A percentile compares a stretch with the other conserved stretches of the same genome.
phyloP scores from a whole-genome alignment of 768 basidiomycete species.

The Tremella yokohamensis region DNA sequence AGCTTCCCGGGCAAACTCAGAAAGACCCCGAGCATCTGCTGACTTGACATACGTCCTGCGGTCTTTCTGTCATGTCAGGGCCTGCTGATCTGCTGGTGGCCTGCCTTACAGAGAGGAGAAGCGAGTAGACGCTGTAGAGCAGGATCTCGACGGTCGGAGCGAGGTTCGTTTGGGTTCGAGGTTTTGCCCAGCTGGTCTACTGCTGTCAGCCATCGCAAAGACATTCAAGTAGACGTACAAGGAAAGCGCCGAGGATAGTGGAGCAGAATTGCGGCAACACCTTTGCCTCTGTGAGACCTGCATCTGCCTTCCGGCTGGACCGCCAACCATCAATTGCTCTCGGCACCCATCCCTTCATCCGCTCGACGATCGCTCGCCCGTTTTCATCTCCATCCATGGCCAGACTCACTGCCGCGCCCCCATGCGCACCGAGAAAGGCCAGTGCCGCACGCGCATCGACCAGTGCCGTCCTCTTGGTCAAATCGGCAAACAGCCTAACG shows the following conservation, averaged over 20 bases:
- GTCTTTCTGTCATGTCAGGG: conserved; percentile 2
- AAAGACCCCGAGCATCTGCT: not conserved
- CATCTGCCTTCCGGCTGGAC: not conserved
- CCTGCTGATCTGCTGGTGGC: not conserved
- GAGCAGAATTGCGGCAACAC: conserved; percentile 7
- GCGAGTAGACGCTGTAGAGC: conserved; percentile 1
- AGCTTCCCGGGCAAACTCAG: conserved; percentile 14
- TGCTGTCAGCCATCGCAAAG: not conserved
- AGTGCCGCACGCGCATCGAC: conserved; percentile 21
- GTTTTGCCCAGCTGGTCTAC: not conserved
- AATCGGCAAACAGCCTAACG: conserved; percentile 19
- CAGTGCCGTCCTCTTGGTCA: conserved; percentile 9
- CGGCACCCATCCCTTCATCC: conserved; percentile 15
- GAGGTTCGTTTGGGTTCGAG: not conserved
- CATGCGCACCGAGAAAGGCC: conserved; percentile 24
- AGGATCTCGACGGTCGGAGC: not conserved
- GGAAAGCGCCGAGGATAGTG: conserved; percentile 4
- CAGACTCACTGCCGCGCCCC: conserved; percentile 12
- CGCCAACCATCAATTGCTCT: conserved; percentile 13
- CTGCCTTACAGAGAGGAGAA: not conserved
- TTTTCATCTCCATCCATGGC: conserved; percentile 16
- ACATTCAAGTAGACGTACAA: conserved; percentile 11
- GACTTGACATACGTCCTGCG: not conserved
- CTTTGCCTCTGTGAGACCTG: conserved; percentile 13
- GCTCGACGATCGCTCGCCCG: conserved; percentile 14